Evolutionary conservation across 495 filamentous ascomycete species (phyloP), one percentile per base, ranked within the genome.

Genomic region (Penicillium parvum): DNA sequence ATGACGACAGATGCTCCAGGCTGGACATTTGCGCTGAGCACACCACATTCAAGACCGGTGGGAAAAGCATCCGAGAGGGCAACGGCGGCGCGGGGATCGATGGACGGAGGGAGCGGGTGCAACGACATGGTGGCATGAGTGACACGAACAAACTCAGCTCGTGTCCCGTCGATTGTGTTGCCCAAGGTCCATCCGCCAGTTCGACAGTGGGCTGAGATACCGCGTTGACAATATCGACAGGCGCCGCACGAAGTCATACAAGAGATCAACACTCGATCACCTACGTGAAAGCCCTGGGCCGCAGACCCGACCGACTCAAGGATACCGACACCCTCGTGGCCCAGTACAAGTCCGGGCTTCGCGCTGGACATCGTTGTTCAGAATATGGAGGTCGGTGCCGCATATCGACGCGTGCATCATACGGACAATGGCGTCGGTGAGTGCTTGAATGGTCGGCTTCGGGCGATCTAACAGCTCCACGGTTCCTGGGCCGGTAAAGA

Each of bases 311-410:
- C 69, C 12, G 73, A 60, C 15, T 90, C 84, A 8, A 91, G 81
- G 11, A 85, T 63, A n/a, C 88, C 88, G 54, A 83, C 86, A 61
- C 88, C 89, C 49, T 92, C 87, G 57, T 92, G 87, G 30, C 88
- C 88, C 0, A 91, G 69, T 45, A 91, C 85, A 59, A 89, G 83
- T 23, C 86, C 86, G 38, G 83, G 80, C 40, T 79, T 66, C 32
- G 88, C 51, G 55, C 87, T 74, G 2, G 11, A 94, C 72, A 15
- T 69, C 61, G 39, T 81, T 78, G 53, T 92, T 85, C 14, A 84
- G 71, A 34, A 92, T 71, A 52, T 92, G 88, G 4, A 94, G 71
- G 55, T 94, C 89, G 27, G 75, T 82, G 4, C 88, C 88, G 62
- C 89, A 94, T 45, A 94, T 81, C 1, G 87, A 90, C 34, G 71